These are phyloP conservation scores for Malbranchea zuffiana DNA, from an alignment of 2,329 filamentous ascomycete species.

Conservation along the genomic window DNA sequence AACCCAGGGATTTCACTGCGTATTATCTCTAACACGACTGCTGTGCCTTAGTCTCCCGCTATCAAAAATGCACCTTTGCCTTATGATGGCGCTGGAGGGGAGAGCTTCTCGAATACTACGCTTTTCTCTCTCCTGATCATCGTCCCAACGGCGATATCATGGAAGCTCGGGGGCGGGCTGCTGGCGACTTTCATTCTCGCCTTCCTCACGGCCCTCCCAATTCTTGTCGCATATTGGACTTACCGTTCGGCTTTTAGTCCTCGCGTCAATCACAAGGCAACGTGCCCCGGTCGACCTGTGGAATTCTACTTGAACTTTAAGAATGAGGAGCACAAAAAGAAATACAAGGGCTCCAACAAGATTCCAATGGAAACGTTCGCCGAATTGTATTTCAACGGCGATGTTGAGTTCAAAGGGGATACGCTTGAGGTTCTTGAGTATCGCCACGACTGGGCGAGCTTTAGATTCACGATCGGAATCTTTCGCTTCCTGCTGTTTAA, in stretches of 20 bases:
- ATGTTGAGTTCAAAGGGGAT: conserved; percentile 93
- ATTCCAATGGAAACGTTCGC: conserved; percentile 68
- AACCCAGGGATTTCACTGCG: not conserved
- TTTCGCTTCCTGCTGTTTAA: conserved; percentile 80
- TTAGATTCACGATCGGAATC: conserved; percentile 74
- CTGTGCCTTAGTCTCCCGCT: conserved; percentile 75
- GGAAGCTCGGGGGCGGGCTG: conserved; percentile 71
- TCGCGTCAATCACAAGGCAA: conserved; percentile 85
- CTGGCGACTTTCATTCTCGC: conserved; percentile 83
- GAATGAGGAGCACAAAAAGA: conserved; percentile 36
- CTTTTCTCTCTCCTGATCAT: conserved; percentile 59
- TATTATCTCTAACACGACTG: too few species aligned
- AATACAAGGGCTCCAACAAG: conserved; percentile 41
- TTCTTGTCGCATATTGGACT: conserved; percentile 74
- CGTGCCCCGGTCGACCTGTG: conserved; percentile 71
- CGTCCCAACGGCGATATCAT: conserved; percentile 69
- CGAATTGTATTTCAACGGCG: conserved; percentile 93
- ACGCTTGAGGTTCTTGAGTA: conserved; percentile 81
- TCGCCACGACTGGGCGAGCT: conserved; percentile 93
- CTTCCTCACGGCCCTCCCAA: conserved; percentile 64
- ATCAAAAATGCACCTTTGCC: conserved; percentile 94
- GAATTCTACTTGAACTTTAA: conserved; percentile 63
- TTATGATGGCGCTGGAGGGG: conserved; percentile 72
- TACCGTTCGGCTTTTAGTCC: conserved; percentile 68
- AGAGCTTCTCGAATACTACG: conserved; percentile 74